These are phyloP conservation scores for Gossypium australe DNA, from an alignment of 345 rosid species.

Conservation along the genomic window DNA sequence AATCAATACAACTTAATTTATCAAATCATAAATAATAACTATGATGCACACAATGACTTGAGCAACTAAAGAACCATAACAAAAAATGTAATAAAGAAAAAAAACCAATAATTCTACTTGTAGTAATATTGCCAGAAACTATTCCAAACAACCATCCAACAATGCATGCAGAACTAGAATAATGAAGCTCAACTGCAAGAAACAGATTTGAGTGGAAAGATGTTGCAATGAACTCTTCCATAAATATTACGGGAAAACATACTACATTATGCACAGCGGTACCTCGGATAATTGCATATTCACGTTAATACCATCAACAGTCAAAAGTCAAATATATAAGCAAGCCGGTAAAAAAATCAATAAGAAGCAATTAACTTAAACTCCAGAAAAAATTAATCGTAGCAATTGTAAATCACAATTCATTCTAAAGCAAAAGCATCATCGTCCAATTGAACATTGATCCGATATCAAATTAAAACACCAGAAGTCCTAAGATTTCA, in stretches of 20 bases:
- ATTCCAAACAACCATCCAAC: not conserved
- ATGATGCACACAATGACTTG: not conserved
- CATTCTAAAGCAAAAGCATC: not conserved
- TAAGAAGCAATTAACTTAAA: not conserved
- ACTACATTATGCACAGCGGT: too few relatives aligned
- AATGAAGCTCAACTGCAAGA: not conserved
- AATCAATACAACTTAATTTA: conserved; percentile 1
- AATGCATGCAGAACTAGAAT: not conserved
- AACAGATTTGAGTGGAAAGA: not conserved
- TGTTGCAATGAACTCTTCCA: not conserved
- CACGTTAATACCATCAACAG: not conserved
- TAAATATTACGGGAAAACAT: not conserved
- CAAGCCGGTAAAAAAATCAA: not conserved
- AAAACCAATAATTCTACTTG: not conserved
- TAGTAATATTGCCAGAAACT: not conserved
- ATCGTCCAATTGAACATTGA: not conserved
- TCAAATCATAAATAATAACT: not conserved
- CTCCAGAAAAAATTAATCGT: not conserved
- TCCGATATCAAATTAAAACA: not conserved
- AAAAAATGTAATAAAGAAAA: not conserved
- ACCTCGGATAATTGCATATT: not conserved
- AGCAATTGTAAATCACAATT: not conserved
- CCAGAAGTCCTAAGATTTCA: not conserved
- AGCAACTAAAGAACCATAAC: not conserved
- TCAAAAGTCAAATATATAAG: not conserved